These are phyloP conservation scores for Trichosporon sp. DNA, from an alignment of 1,284 basidiomycete genomes.

Conservation along the genomic window DNA sequence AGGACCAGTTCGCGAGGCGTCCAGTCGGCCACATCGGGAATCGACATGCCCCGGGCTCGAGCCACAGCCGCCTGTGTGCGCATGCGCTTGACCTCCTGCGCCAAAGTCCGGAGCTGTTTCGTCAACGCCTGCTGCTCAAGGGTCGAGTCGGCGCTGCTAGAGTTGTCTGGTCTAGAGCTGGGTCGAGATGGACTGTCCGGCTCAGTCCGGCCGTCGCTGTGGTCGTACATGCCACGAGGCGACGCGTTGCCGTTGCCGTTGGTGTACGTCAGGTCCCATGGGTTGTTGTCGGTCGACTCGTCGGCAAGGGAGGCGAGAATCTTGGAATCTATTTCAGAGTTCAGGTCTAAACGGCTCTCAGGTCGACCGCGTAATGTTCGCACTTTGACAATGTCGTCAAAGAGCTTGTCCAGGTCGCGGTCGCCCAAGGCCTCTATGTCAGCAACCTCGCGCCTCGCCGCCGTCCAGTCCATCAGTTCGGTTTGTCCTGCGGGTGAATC, in stretches of 20 bases:
- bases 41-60: conserved; percentile 56
- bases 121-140: conserved; percentile 88
- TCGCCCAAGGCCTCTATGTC: conserved; percentile 84
- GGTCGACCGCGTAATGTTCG: conserved; percentile 71
- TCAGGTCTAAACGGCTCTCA: conserved; percentile 39
- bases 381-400: conserved; percentile 72
- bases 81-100: conserved; percentile 74
- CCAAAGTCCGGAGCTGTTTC: conserved; percentile 72
- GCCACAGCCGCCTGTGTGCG: conserved; percentile 73
- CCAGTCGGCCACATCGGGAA: conserved; percentile 74
- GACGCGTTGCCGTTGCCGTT: conserved; percentile 17
- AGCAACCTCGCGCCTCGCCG: conserved; percentile 85
- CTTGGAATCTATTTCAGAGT: conserved; percentile 33
- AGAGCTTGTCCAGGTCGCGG: conserved; percentile 87
- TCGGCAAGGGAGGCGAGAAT: conserved; percentile 31
- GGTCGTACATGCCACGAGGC: conserved; percentile 17
- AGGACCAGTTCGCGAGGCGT: conserved; percentile 71
- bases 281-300: conserved; percentile 51
- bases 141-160: conserved; percentile 58
- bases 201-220: conserved; percentile 21
- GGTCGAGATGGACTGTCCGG: conserved; percentile 4
- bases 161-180: conserved; percentile 4
- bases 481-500: conserved; percentile 49
- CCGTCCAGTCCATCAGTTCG: conserved; percentile 85
- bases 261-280: conserved; percentile 48